phyloP scores from a whole-genome alignment of 805 yeast species.

The Lachancea dasiensis region DNA sequence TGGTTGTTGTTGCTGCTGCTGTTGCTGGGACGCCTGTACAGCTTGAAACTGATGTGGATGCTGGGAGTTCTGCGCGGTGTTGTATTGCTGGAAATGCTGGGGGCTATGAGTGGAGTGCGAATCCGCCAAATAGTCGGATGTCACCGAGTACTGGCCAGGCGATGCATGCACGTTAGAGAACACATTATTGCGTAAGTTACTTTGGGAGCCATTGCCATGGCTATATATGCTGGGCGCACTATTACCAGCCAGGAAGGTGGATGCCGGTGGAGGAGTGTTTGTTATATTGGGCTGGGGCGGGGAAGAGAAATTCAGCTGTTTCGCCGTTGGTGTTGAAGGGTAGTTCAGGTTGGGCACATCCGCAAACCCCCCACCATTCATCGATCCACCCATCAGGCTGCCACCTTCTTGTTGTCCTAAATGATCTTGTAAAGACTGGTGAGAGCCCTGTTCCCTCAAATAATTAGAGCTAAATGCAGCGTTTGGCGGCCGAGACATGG shows the following conservation, averaged over 20 bases:
- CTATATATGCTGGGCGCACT: constrained; percentile 22
- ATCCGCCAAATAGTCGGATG: constrained; percentile 22
- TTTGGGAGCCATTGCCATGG: constrained; percentile 28
- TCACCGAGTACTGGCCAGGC: constrained; percentile 26
- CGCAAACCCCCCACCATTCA: constrained; percentile 21
- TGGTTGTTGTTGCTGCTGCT: constrained; percentile 1
- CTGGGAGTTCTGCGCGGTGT: constrained; percentile 11
- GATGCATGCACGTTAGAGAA: constrained; percentile 19
- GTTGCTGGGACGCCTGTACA: constrained; percentile 11
- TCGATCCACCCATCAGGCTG: constrained; percentile 6
- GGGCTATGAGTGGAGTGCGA: constrained; percentile 24
- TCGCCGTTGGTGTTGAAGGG: constrained; percentile 28
- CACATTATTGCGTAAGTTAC: constrained; percentile 14
- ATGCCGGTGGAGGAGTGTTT: constrained; percentile 26
- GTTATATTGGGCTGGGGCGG: constrained; percentile 13
- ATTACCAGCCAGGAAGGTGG: constrained; percentile 14
- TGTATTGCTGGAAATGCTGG: constrained; percentile 14
- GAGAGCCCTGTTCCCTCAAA: constrained; percentile 35
- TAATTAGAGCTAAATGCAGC: constrained; percentile 34
- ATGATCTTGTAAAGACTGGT: constrained; percentile 33
- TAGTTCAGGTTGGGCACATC: constrained; percentile 28
- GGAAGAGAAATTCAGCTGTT: constrained; percentile 11
- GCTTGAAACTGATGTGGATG: constrained; percentile 4
- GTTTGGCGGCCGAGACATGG: constrained; percentile 31
- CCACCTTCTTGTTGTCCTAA: constrained; percentile 17